Evolutionary conservation across 805 yeast genomes (phyloP).

Genomic region (Hanseniaspora thailandica): DNA sequence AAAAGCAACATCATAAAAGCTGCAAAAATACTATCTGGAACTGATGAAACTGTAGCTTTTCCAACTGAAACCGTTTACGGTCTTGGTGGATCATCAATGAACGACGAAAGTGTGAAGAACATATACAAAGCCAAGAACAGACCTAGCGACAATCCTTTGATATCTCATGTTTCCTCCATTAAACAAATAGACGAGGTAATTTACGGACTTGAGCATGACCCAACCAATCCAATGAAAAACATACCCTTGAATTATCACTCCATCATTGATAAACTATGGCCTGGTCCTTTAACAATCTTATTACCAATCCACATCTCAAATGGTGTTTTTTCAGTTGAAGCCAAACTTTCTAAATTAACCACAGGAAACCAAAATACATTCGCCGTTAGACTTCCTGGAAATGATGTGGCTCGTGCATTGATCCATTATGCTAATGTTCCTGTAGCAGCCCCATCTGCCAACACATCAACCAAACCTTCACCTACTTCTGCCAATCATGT

Average conservation of each 20-base stretch:
- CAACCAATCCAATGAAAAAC: conserved; percentile 26
- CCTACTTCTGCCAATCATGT: conserved; percentile 88
- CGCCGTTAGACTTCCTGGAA: conserved; percentile 80
- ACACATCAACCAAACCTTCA: conserved; percentile 88
- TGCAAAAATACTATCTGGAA: conserved; percentile 38
- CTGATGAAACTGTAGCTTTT: conserved; percentile 66
- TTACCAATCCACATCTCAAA: conserved; percentile 45
- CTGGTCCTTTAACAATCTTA: conserved; percentile 86
- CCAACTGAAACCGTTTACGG: conserved; percentile 98
- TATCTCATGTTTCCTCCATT: conserved; percentile 73
- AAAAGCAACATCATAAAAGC: conserved; percentile 44
- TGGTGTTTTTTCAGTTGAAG: not conserved
- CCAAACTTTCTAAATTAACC: conserved; percentile 55
- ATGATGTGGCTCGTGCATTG: conserved; percentile 82
- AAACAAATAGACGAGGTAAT: conserved; percentile 57
- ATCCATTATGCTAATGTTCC: conserved; percentile 78
- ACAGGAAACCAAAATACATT: conserved; percentile 84
- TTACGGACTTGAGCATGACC: conserved; percentile 27
- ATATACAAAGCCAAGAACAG: conserved; percentile 84
- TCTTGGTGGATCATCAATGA: conserved; percentile 74
- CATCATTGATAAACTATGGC: conserved; percentile 71
- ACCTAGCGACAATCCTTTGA: conserved; percentile 91
- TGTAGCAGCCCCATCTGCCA: conserved; percentile 95
- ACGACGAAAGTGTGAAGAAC: conserved; percentile 57
- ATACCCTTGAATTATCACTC: conserved; percentile 61